phyloP scores from a whole-genome alignment of 805 yeast species.

The Nakazawaea wickerhamii region DNA sequence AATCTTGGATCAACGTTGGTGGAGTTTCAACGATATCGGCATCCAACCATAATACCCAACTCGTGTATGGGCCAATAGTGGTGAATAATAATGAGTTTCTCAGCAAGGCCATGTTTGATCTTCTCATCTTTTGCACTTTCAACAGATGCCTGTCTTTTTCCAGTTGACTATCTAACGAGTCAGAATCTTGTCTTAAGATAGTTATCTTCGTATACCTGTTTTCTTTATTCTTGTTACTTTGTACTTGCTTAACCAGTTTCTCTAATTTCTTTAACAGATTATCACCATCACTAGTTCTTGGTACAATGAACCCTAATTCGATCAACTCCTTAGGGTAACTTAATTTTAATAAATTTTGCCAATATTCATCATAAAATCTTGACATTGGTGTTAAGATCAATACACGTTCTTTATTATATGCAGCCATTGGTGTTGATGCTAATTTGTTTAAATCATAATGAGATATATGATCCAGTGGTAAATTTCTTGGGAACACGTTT shows the following conservation, averaged over 20 bases:
- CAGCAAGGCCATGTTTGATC: slow-evolving; percentile 89
- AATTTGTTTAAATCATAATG: slow-evolving; percentile 82
- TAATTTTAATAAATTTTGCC: slow-evolving; percentile 74
- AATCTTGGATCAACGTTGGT: slow-evolving; percentile 73
- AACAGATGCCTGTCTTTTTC: slow-evolving; percentile 92
- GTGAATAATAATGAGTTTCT: slow-evolving; percentile 89
- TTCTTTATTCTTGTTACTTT: slow-evolving; percentile 50
- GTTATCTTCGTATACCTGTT: slow-evolving; percentile 78
- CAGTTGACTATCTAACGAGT: slow-evolving; percentile 62
- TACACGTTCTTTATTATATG: slow-evolving; percentile 73
- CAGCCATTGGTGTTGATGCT: slow-evolving; percentile 66
- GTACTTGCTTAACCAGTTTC: slow-evolving; percentile 66
- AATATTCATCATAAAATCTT: slow-evolving; percentile 76
- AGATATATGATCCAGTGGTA: slow-evolving; percentile 69
- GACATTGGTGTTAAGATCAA: slow-evolving; percentile 89
- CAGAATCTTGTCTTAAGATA: slow-evolving; percentile 84
- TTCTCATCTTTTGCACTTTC: slow-evolving; percentile 79
- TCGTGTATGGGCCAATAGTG: slow-evolving; percentile 79
- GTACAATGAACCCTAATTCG: slow-evolving; percentile 88
- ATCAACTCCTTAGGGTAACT: slow-evolving; percentile 80
- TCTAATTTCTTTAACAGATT: slow-evolving; percentile 67
- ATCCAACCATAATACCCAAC: slow-evolving; percentile 97
- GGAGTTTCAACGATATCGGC: slow-evolving; percentile 93
- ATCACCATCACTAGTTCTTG: slow-evolving; percentile 80
- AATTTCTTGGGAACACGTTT: slow-evolving; percentile 54